Conservation (phyloP, 2,329 filamentous ascomycete genomes). For the Juglanconis sp. region DNA sequence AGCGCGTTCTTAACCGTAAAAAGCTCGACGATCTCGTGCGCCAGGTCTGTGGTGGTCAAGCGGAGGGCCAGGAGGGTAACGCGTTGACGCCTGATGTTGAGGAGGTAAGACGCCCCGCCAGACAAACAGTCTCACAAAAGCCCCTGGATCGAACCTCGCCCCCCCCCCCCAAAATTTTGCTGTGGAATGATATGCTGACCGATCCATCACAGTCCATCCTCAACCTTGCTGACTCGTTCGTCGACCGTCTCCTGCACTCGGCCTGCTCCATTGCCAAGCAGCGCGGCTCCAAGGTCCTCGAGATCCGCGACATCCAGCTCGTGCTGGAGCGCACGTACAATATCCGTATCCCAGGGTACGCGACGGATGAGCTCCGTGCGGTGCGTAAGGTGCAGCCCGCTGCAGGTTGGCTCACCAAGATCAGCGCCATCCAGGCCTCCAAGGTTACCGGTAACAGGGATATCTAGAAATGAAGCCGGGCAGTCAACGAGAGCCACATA, state of each 20-base stretch:
- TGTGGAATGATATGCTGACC: neutral
- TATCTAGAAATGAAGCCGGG: constrained; percentile 29
- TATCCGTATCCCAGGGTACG: constrained; percentile 90
- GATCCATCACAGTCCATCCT: constrained; percentile 66
- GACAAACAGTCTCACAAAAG: neutral
- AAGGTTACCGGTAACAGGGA: constrained; percentile 70
- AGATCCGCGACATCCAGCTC: constrained; percentile 82
- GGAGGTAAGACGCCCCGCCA: constrained; percentile 61
- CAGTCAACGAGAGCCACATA: no score
- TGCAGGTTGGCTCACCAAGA: constrained; percentile 88
- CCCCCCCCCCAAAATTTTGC: neutral
- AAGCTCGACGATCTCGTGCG: constrained; percentile 93
- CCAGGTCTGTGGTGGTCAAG: constrained; percentile 81
- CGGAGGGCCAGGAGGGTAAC: constrained; percentile 70
- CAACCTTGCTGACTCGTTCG: constrained; percentile 86
- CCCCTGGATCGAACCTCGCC: neutral
- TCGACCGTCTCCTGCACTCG: constrained; percentile 82
- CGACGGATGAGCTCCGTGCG: constrained; percentile 88
- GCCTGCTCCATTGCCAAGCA: constrained; percentile 93
- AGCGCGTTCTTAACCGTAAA: constrained; percentile 94
- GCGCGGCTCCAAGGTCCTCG: constrained; percentile 82
- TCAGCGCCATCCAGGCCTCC: constrained; percentile 92
- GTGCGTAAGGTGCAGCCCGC: constrained; percentile 91
- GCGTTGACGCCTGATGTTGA: constrained; percentile 88
- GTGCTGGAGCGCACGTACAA: constrained; percentile 83